These are phyloP conservation scores for Byssoonygena ceratinophila DNA, from an alignment of 2,329 filamentous ascomycete genomes.

Conservation along the genomic window DNA sequence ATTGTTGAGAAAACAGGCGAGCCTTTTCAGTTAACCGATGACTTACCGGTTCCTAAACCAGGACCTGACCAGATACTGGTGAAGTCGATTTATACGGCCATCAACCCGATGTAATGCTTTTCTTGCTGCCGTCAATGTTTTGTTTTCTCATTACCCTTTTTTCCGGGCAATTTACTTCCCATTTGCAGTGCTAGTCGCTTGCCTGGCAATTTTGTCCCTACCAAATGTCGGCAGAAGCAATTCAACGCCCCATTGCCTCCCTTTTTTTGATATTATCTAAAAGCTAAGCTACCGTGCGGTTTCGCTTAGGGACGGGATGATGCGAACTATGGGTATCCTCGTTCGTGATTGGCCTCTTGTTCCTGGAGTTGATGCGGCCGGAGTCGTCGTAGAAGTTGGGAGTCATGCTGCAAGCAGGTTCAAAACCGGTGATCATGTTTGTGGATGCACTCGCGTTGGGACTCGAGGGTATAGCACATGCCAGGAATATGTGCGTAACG, in stretches of 20 bases:
- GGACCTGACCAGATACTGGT: conserved; percentile 14
- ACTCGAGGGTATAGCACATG: conserved; percentile 27
- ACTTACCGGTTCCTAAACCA: conserved; percentile 12
- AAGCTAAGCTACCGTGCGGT: conserved; percentile 1
- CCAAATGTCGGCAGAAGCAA: too few species aligned
- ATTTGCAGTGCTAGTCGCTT: too few species aligned
- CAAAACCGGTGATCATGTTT: conserved; percentile 28
- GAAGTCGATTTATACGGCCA: conserved; percentile 17
- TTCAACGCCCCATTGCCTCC: too few species aligned
- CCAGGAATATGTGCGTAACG: conserved; percentile 26
- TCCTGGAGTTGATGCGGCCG: conserved; percentile 17
- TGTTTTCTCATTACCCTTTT: neutral
- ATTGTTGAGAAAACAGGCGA: conserved; percentile 11
- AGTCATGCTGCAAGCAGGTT: conserved; percentile 1
- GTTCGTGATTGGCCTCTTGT: conserved; percentile 24
- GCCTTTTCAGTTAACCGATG: conserved; percentile 11
- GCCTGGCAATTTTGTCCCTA: too few species aligned
- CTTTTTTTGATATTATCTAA: too few species aligned
- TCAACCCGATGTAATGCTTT: conserved; percentile 21
- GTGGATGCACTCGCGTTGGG: conserved; percentile 26
- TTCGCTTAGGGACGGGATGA: conserved; percentile 21
- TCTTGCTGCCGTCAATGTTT: conserved; percentile 5
- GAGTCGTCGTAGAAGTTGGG: conserved; percentile 13
- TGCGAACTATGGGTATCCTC: conserved; percentile 22
- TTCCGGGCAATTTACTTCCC: too few species aligned